These are phyloP conservation scores for Thinopyrum elongatum DNA, from an alignment of 176 grass and related monocot species.

Conservation along the genomic window DNA sequence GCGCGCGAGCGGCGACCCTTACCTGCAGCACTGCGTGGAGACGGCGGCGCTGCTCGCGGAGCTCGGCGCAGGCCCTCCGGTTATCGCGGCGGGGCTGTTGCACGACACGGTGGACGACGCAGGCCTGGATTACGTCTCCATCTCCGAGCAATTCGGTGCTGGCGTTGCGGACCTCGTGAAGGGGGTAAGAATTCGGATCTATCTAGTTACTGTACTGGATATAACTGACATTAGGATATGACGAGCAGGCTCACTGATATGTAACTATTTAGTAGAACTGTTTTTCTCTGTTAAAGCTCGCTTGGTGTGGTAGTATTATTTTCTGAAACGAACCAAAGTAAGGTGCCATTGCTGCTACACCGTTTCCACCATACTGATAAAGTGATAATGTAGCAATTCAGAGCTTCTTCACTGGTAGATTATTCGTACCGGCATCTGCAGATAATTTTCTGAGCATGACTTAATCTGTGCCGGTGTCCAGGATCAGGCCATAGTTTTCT, in stretches of 20 bases:
- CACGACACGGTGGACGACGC: constrained; percentile 89
- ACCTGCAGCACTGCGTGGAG: constrained; percentile 77
- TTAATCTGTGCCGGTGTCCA: neutral
- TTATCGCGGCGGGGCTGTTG: constrained; percentile 73
- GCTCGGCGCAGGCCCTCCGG: constrained; percentile 48
- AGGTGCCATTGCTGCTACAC: neutral
- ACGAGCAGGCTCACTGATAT: neutral
- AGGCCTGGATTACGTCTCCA: constrained; percentile 46
- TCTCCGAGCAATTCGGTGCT: constrained; percentile 64
- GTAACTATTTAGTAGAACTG: neutral
- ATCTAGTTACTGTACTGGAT: neutral
- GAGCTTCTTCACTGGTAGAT: neutral
- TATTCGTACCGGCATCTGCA: neutral
- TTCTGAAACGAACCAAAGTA: neutral
- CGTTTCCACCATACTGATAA: neutral
- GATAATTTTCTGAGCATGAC: constrained; percentile 2
- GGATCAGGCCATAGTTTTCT: neutral
- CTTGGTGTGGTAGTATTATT: neutral
- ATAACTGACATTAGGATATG: constrained; percentile 5
- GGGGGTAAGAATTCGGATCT: constrained; percentile 56
- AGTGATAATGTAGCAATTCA: neutral
- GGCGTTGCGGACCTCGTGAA: constrained; percentile 72
- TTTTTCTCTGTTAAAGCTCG: neutral
- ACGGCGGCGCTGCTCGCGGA: constrained; percentile 68
- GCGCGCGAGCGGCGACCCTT: constrained; percentile 66